A percentile compares a stretch with the other conserved stretches of the same genome.
Conservation (phyloP, 139 green algal genomes). For the Mesostigma viride region DNA sequence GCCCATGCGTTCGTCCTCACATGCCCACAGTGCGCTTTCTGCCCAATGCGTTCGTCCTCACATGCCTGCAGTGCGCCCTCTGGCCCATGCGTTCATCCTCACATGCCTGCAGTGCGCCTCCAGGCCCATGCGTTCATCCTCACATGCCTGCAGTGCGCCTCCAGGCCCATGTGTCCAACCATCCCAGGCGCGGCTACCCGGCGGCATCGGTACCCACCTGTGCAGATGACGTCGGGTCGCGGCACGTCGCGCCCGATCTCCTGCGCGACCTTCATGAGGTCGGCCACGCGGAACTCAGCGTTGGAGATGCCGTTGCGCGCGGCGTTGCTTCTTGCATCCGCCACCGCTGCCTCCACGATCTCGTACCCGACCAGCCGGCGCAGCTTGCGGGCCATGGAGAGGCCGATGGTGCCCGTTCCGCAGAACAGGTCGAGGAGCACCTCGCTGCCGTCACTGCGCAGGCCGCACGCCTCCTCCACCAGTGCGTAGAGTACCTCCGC, state of each 20-base stretch:
- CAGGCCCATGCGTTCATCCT: too few species aligned
- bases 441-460: slow-evolving; percentile 23
- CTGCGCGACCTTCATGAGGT: slow-evolving; percentile 35
- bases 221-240: slow-evolving; percentile 42
- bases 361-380: slow-evolving; percentile 35
- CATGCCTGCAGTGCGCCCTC: too few species aligned
- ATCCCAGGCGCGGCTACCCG: too few species aligned
- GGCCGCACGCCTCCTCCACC: slow-evolving; percentile 42
- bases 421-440: slow-evolving; percentile 80
- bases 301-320: slow-evolving; percentile 60
- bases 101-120: too few species aligned
- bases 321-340: slow-evolving; percentile 51
- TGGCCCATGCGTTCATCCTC: too few species aligned
- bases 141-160: too few species aligned
- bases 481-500: slow-evolving; percentile 55
- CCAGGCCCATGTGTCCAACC: too few species aligned
- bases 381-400: slow-evolving; percentile 47
- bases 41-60: too few species aligned
- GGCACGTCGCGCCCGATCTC: slow-evolving; percentile 11
- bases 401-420: slow-evolving; percentile 68
- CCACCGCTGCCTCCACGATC: slow-evolving; percentile 30
- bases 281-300: slow-evolving; percentile 46
- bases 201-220: too few species aligned
- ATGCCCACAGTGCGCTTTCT: too few species aligned
- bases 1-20: too few species aligned